phyloP scores from a whole-genome alignment of 257 asterid species.

The Lycium barbarum region DNA sequence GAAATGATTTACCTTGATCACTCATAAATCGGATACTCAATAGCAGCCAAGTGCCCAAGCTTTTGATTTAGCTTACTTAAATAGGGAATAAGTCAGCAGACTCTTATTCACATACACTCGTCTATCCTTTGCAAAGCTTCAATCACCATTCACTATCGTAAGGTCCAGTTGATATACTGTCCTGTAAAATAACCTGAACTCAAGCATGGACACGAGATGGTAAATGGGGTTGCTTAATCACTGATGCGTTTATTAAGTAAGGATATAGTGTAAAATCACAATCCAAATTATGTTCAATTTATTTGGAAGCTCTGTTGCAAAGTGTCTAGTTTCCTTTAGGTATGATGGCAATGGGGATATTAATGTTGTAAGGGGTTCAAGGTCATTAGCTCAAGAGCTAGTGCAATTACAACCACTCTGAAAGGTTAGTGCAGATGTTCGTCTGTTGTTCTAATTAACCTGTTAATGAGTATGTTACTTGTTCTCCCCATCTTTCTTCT shows the following conservation, averaged over 20 bases:
- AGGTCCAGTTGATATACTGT: not conserved
- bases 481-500: not conserved
- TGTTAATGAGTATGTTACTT: not conserved
- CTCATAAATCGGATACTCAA: no score
- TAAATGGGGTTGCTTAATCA: not conserved
- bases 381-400: slow-evolving; percentile 89
- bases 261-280: not conserved
- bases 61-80: not conserved
- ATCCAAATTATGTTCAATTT: not conserved
- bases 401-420: slow-evolving; percentile 88
- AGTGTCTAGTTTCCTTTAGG: slow-evolving; percentile 56
- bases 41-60: no score
- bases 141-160: not conserved
- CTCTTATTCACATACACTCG: not conserved
- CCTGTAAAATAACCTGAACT: not conserved
- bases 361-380: slow-evolving; percentile 90
- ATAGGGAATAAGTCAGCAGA: not conserved
- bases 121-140: not conserved
- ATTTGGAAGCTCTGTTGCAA: slow-evolving; percentile 27
- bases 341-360: slow-evolving; percentile 92
- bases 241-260: not conserved
- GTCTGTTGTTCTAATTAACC: not conserved
- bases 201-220: not conserved
- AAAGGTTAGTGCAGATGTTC: slow-evolving; percentile 59
- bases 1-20: no score